A percentile compares a stretch with the other conserved stretches of the same genome.
phyloP scores from a whole-genome alignment of 331 rosid genomes.

The Spiraea crenata region DNA sequence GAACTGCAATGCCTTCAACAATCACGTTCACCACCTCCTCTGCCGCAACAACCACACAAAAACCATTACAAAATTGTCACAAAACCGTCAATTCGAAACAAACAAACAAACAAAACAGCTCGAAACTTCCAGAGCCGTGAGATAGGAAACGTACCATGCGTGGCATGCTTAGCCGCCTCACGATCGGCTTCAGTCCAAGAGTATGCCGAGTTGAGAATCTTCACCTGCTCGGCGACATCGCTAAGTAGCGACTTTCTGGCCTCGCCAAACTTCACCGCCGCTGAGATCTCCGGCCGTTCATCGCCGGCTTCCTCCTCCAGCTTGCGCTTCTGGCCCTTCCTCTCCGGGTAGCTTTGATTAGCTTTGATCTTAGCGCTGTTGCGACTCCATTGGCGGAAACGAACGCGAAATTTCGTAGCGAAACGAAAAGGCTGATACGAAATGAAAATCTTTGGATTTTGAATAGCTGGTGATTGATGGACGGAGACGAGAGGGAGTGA shows the following conservation, averaged over 20 bases:
- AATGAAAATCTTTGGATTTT: slow-evolving; percentile 35
- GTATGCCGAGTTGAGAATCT: slow-evolving; percentile 63
- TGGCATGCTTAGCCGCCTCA: slow-evolving; percentile 85
- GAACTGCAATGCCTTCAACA: slow-evolving; percentile 92
- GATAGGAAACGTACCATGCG: slow-evolving; percentile 87
- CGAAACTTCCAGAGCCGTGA: slow-evolving; percentile 15
- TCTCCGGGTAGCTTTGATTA: slow-evolving; percentile 64
- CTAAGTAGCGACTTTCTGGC: slow-evolving; percentile 56
- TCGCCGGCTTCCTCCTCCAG: slow-evolving; percentile 68
- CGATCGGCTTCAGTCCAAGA: slow-evolving; percentile 87
- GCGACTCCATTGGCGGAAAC: slow-evolving; percentile 64
- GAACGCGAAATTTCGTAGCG: background rate
- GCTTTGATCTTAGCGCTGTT: slow-evolving; percentile 56
- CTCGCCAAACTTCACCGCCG: slow-evolving; percentile 56
- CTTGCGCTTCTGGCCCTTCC: slow-evolving; percentile 94
- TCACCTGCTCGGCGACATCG: slow-evolving; percentile 64
- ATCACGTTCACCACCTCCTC: slow-evolving; percentile 94
- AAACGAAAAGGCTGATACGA: slow-evolving; percentile 40
- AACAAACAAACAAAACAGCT: background rate
- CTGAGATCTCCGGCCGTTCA: slow-evolving; percentile 66
- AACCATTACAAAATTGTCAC: too few species aligned
- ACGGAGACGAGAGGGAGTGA: background rate
- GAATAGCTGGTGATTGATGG: slow-evolving; percentile 27
- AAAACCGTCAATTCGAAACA: background rate
- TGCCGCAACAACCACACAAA: slow-evolving; percentile 37